Conservation (phyloP, 1,139 yeast species). For the Suhomyces bokatorum region DNA sequence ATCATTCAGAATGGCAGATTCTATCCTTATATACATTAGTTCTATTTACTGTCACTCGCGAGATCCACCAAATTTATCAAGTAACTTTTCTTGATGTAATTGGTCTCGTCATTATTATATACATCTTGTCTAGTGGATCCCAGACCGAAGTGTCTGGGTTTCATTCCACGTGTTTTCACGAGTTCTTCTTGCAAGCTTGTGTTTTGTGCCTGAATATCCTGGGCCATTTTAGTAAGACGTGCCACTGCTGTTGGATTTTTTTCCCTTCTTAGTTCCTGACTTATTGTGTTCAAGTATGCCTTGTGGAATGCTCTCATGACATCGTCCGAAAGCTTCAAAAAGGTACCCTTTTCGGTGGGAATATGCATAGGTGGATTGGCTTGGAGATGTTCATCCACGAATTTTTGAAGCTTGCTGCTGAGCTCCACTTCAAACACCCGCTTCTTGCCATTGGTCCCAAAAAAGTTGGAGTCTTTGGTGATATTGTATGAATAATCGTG, state of each 20-base stretch:
- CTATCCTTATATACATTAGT: not conserved
- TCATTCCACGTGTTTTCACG: conserved; percentile 8
- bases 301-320: conserved; percentile 16
- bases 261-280: conserved; percentile 3
- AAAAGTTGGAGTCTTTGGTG: conserved; percentile 20
- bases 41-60: not conserved
- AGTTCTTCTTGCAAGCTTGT: conserved; percentile 15
- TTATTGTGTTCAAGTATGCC: conserved; percentile 18
- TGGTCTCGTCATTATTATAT: conserved; percentile 24
- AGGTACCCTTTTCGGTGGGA: conserved; percentile 22
- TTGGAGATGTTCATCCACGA: conserved; percentile 15
- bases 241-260: not conserved
- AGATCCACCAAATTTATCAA: conserved; percentile 22
- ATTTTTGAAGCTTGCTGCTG: conserved; percentile 18
- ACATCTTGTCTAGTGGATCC: conserved; percentile 15
- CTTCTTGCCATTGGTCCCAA: conserved; percentile 5
- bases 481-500: conserved; percentile 23
- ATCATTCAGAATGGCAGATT: not conserved
- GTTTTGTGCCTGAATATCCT: conserved; percentile 13
- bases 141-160: conserved; percentile 5
- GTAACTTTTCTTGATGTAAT: conserved; percentile 26
- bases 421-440: conserved; percentile 12
- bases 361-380: conserved; percentile 4
- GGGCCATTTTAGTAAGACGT: conserved; percentile 12
- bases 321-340: conserved; percentile 26